Base-by-base conservation (phyloP, 2,329 filamentous ascomycete genomes). In the Paraconiothyrium sp. region DNA sequence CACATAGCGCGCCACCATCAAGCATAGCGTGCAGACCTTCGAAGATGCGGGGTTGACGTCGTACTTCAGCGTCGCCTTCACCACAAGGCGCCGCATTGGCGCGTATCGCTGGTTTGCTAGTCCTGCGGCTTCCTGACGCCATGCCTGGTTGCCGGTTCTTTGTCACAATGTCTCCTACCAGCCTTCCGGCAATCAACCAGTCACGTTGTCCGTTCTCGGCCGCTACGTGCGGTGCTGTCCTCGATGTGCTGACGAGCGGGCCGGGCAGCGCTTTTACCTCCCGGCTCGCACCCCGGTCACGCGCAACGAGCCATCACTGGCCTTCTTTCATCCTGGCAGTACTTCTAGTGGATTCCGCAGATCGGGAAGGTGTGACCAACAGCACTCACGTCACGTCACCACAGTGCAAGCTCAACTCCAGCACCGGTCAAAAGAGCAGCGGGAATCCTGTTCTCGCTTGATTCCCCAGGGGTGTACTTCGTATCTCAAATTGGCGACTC, bases 1-100 rank as follows among this genome's bases (percentile, higher is more conserved):
- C 5, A 48, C 10, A 70, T 68, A 62, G 66, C 65, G 62, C 65
- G 65, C 58, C 39, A 48, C 59, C 54, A 59, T 52, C 62, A 52
- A 44, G 52, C 34, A 24, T 58, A 41, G 62, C 61, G 54, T 66
- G 60, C 65, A 65, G 60, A 41, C 35, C 57, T 37, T 58, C 60
- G 61, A 48, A 60, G 60, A 65, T 72, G 71, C 74, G 73, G 72
- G 73, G 73, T 72, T 50, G 58, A 62, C 59, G 66, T 68, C 57
- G 64, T 65, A 72, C 63, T 61, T 46, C 65, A 62, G 58, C 63
- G 60, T 69, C 57, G 62, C 62, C 60, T 67, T 20, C 22, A 41
- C 35, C 32, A 3, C 34, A 37, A 54, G 22, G 37, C 37, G 41
- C 39, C 22, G 37, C 51, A 32, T 24, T 41, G 37, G 5, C 5